Base-by-base conservation (phyloP, 2,329 filamentous ascomycete species). In the Atkinsonella texensis region DNA sequence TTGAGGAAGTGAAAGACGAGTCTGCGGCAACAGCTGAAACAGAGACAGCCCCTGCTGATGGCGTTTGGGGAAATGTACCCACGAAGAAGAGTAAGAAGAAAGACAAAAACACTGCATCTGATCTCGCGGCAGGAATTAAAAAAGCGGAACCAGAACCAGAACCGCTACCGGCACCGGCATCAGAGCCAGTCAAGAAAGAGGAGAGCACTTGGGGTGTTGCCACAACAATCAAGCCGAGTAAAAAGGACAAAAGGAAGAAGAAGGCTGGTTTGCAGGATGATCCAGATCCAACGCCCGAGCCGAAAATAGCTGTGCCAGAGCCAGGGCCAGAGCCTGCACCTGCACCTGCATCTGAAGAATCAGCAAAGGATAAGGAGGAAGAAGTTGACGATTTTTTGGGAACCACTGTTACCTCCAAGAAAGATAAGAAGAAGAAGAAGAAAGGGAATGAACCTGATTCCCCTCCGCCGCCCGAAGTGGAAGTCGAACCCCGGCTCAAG, bases 31-130 rank as follows among this genome's bases (percentile, higher is more conserved):
- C 43, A 13, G 43, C 12, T 17, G 40, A 42, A 42, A 6, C 17
- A 20, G 23, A 42, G 15, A 15, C 39, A 49, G 47, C 39, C 9
- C 20, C 47, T 13, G 39, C n/a, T 17, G 57, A 58, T 18, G 57
- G 60, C 33, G 43, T 57, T 5, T 63, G 60, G 60, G 59, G 58
- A 28, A 53, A 57, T 10, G 60, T 58, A 56, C 7, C 23, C 13
- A 57, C 55, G 49, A 68, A 67, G 55, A 69, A 67, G 52, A 56
- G 59, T 23, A 59, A 65, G 52, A 77, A 78, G 62, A 70, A 69
- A 52, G 73, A 70, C 55, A 71, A 70, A 51, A 63, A 56, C 40
- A 54, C 63, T 6, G 52, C 54, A 20, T 31, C 51, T 13, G 52
- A 50, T 23, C 47, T 40, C 32, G 53, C 46, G 43, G 49, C 38